Evolutionary conservation across 2,329 filamentous ascomycete species (phyloP).

Genomic region (Botryotinia globosa): DNA sequence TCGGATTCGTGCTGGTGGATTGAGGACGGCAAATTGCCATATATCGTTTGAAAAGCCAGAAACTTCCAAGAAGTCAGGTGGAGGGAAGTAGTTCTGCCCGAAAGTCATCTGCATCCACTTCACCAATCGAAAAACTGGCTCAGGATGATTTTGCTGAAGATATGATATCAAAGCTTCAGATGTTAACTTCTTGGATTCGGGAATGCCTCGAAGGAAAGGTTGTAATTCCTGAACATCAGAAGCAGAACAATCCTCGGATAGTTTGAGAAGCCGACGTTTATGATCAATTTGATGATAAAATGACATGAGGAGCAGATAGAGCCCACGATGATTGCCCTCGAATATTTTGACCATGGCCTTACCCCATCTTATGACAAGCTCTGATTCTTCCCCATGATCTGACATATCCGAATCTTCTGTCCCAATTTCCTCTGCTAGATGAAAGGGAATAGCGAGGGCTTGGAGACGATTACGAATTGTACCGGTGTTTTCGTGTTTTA

Average conservation of each 20-base stretch:
- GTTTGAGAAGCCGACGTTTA: background rate
- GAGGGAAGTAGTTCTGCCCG: background rate
- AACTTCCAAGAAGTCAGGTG: background rate
- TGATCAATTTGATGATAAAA: background rate
- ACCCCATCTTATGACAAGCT: background rate
- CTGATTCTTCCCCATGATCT: background rate
- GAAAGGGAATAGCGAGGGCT: background rate
- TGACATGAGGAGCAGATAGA: constrained; percentile 1
- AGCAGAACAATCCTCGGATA: background rate
- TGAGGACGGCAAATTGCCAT: background rate
- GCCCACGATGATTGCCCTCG: background rate
- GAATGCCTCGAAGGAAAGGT: background rate
- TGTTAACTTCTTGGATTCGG: background rate
- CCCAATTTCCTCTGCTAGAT: background rate
- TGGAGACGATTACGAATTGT: background rate
- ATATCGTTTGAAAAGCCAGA: background rate
- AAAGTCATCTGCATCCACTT: background rate
- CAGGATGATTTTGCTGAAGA: background rate
- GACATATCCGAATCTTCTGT: background rate
- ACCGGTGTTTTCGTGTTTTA: background rate
- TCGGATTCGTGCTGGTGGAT: background rate
- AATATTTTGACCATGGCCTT: background rate
- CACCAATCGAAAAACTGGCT: background rate
- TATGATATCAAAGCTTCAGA: background rate
- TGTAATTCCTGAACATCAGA: background rate